Base-by-base conservation (phyloP, 805 yeast genomes). In the Ogataea sp. region DNA sequence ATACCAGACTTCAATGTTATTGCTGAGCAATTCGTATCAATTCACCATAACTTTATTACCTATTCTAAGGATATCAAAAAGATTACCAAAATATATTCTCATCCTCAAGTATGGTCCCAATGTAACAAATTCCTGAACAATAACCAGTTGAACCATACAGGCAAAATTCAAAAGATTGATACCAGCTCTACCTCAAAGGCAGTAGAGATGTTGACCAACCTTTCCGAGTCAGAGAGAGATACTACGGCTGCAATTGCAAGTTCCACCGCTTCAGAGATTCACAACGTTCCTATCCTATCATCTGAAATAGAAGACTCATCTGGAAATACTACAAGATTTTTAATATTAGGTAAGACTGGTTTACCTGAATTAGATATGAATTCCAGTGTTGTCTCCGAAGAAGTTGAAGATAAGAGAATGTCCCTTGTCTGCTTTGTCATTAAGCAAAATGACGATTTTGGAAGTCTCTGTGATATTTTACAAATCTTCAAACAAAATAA, bases 31-130 rank as follows among this genome's bases (percentile, higher is more conserved):
- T 82, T 77, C 52, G 97, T 90, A 2, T 58, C 82, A 1, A 85
- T 90, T 43, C 81, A 78, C 42, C 97, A 93, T 62, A 81, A 82
- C 56, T 65, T 90, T 29, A 64, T 80, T 43, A 61, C 80, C 4
- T 64, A 57, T 45, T 68, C 73, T 8, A 49, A 53, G 34, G 67
- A 66, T 26, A 47, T 81, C 3, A 46, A 56, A 1, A 56, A 68
- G 13, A 71, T 88, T 38, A 59, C 55, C 14, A 73, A 68, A 25
- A 71, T 90, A 16, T 85, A 84, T 62, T 84, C 96, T 3, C 98
- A 90, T 60, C 97, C 98, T 2, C 98, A 90, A 58, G 98, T 89
- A 0, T 90, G 98, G 98, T 94, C 96, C 9, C 98, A 90, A 56
- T 80, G 85, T 37, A 64, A 71, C 3, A 56, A 64, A 18, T 93